Evolutionary conservation across 2,329 filamentous ascomycete species (phyloP), one percentile per base, ranked within the genome.

Genomic region (Aplosporella prunicola): DNA sequence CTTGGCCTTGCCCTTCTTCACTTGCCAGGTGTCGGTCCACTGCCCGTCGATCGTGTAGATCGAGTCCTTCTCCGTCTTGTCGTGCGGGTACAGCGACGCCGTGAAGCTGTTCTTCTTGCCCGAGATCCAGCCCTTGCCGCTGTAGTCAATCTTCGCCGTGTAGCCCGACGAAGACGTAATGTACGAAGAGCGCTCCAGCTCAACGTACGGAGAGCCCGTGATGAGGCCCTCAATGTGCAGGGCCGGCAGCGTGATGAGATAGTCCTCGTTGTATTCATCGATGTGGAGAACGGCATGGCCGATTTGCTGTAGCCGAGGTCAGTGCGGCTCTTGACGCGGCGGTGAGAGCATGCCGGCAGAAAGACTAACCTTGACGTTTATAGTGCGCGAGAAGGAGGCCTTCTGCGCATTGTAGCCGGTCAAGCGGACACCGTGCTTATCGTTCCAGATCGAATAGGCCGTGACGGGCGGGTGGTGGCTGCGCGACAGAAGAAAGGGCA

Each of bases 361-460:
- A 8, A 20, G 7, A 31, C 49, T 11, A 23, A 60, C 58, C 50
- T 93, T 94, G 55, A 98, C 82, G 53, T 89, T 82, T 60, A 96
- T 95, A 29, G 89, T 94, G 49, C 82, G 80, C 45, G 82, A 84
- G 63, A 98, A 95, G 11, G 86, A 93, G 4, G 89, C 88, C 61
- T 94, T 96, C 57, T 96, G 91, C 11, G 84, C 89, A 54, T 96
- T 95, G 67, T 94, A 95, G 36, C 89, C 89, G 66, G 78, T 69
- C 15, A 80, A 59, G 50, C 72, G 62, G 33, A 96, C 77, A 42
- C 87, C 86, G 44, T 91, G 77, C 54, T 85, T 76, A 45, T 81
- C 67, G 62, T 98, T 96, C 63, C 77, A 80, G 58, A 96, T 93
- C 56, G 78, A 81, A 66, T 96, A 98, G 28, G 89, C 91, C 1